These are phyloP conservation scores for Claviceps humidiphila DNA, from an alignment of 2,329 filamentous ascomycete species.

Conservation along the genomic window DNA sequence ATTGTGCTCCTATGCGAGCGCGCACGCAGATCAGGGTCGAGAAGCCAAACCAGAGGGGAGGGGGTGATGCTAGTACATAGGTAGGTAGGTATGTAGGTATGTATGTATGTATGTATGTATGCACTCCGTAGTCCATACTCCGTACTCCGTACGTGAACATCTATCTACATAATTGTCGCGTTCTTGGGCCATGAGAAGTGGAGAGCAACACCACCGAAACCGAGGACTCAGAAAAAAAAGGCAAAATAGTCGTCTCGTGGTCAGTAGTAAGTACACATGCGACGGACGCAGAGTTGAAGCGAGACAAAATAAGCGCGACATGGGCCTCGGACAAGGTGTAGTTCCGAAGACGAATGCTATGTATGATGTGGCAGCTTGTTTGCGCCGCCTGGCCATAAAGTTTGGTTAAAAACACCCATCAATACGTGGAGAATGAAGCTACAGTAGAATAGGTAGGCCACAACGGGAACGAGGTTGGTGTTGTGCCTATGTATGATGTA, in stretches of 20 bases:
- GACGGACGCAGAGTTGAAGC: constrained; percentile 8
- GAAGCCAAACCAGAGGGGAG: background rate
- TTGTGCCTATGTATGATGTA: background rate
- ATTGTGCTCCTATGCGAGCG: background rate
- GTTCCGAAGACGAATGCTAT: background rate
- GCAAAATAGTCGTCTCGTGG: background rate
- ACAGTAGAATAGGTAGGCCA: background rate
- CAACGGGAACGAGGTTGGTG: background rate
- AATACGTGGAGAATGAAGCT: background rate
- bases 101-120: no score
- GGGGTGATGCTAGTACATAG: background rate
- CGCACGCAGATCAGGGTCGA: background rate
- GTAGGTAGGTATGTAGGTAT: no score
- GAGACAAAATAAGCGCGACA: constrained; percentile 6
- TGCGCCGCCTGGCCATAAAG: background rate
- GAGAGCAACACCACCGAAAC: background rate
- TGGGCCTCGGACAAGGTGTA: constrained; percentile 4
- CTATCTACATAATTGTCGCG: background rate
- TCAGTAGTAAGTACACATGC: background rate
- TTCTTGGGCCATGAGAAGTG: background rate
- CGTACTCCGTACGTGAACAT: no score
- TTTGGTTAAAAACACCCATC: background rate
- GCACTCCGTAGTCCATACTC: no score
- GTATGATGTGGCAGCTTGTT: background rate
- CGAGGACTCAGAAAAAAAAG: background rate